Conservation (phyloP, 345 rosid genomes). For the Cochlearia excelsa region DNA sequence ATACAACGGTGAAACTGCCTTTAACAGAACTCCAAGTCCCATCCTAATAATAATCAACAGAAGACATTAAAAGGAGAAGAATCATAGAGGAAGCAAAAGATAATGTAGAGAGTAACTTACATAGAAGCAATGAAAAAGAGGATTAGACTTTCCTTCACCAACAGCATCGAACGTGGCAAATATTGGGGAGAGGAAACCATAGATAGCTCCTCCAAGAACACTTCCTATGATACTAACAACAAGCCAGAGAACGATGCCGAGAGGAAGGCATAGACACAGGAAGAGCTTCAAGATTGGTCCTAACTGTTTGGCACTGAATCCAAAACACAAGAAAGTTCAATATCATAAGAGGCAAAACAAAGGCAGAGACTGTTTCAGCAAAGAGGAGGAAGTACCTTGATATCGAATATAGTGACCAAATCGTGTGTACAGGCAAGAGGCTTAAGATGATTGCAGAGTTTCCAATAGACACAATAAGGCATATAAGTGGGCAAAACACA, state of each 20-base stretch:
- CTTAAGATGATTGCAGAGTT: constrained; percentile 67
- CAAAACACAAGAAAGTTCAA: constrained; percentile 22
- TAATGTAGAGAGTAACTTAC: no score
- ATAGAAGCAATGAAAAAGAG: constrained; percentile 64
- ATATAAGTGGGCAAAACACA: constrained; percentile 61
- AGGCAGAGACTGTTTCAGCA: constrained; percentile 8
- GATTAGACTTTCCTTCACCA: constrained; percentile 75
- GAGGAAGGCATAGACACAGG: constrained; percentile 59
- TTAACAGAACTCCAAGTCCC: constrained; percentile 75
- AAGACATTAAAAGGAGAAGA: not conserved
- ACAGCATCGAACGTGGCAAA: constrained; percentile 93
- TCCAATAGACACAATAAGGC: constrained; percentile 67
- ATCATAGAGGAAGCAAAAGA: not conserved
- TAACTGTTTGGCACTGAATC: constrained; percentile 61
- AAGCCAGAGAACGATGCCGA: constrained; percentile 52
- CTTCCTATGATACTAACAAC: constrained; percentile 65
- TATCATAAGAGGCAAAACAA: constrained; percentile 5
- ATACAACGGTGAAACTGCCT: constrained; percentile 59
- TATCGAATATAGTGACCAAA: constrained; percentile 69
- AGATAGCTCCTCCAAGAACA: constrained; percentile 55
- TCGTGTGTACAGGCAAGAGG: constrained; percentile 57
- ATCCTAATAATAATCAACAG: constrained; percentile 43
- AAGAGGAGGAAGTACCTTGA: constrained; percentile 51
- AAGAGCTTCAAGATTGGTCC: constrained; percentile 83
- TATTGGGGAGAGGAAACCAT: constrained; percentile 81